Evolutionary conservation across 2,329 filamentous ascomycete genomes (phyloP), one percentile per base, ranked within the genome.

Genomic region (Boeremia lycopersici): DNA sequence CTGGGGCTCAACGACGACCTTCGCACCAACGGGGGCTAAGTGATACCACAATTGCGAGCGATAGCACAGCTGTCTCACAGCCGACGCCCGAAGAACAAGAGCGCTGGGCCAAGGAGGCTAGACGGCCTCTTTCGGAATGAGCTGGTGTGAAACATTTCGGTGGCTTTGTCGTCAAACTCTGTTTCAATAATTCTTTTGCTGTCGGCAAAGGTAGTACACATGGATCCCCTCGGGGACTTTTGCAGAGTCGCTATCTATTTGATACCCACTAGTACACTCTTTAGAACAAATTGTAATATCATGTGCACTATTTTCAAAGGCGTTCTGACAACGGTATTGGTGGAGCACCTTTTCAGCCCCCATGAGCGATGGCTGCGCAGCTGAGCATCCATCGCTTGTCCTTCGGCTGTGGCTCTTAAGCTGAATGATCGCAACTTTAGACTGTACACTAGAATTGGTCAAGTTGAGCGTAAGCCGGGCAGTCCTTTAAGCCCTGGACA

Each of bases 61-160:
- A 73, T 10, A 71, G 60, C 42, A 74, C 72, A 34, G 72, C 64
- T 7, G 67, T 74, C 9, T 72, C 69, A n/a, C 62, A 72, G 28
- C 69, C 70, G 1, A 73, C 71, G 30, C 64, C 69, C 15, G 71
- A 74, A 42, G 69, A 74, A 34, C 38, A 69, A 36, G 64, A 69
- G 41, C 55, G 46, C 11, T 74, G 72, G 72, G 62, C 39, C 2
- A 60, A 13, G 33, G 19, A 51, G 33, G 53, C 56, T 15, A 48
- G 39, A n/a, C 43, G 59, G n/a, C 56, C 62, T 6, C 41, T 62
- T n/a, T 65, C 60, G 9, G 15, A 4, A 8, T 9, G 35, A 36
- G 15, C 2, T 33, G 12, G 17, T 39, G 25, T 28, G 47, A 36
- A 8, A 19, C 15, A 31, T 26, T 42, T 25, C 12, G 25, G 31